Evolutionary conservation across 441 rosid species (phyloP).

Genomic region (Biscutella auriculata): DNA sequence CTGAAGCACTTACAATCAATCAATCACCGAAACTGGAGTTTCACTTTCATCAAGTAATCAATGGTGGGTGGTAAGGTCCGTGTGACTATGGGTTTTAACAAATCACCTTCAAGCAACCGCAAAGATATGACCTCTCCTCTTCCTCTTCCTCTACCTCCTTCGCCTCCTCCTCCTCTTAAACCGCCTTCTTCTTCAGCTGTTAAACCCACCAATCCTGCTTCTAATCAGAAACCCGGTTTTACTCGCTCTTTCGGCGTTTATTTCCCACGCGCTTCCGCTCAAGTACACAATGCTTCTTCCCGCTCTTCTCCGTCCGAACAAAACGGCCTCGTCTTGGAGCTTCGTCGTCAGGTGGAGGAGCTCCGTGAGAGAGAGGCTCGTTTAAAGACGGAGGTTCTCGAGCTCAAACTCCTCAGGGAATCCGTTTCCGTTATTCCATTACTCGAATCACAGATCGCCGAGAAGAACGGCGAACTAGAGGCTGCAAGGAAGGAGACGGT

Average conservation of each 20-base stretch:
- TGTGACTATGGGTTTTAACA: conserved; percentile 71
- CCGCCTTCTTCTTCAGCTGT: conserved; percentile 29
- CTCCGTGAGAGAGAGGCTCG: conserved; percentile 58
- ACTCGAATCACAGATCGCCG: conserved; percentile 39
- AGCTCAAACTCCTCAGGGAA: conserved; percentile 54
- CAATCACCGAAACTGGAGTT: neutral
- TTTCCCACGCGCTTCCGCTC: conserved; percentile 88
- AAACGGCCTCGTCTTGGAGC: conserved; percentile 40
- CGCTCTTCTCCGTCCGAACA: conserved; percentile 77
- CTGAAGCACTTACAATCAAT: neutral
- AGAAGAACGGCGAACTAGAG: conserved; percentile 32
- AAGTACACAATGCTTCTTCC: conserved; percentile 35
- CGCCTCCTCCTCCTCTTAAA: conserved; percentile 40
- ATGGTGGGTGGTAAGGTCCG: conserved; percentile 87
- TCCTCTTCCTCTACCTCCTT: conserved; percentile 35
- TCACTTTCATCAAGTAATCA: conserved; percentile 11
- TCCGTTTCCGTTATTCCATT: conserved; percentile 63
- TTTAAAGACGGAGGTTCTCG: conserved; percentile 62
- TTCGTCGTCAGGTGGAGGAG: conserved; percentile 61
- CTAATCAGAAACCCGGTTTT: conserved; percentile 41
- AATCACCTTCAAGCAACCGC: conserved; percentile 34
- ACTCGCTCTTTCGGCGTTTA: conserved; percentile 72
- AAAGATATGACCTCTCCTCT: conserved; percentile 27
- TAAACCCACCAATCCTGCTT: conserved; percentile 17
- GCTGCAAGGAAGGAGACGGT: conserved; percentile 20